These are phyloP conservation scores for Betula pendula DNA, from an alignment of 306 rosid genomes.

Conservation along the genomic window DNA sequence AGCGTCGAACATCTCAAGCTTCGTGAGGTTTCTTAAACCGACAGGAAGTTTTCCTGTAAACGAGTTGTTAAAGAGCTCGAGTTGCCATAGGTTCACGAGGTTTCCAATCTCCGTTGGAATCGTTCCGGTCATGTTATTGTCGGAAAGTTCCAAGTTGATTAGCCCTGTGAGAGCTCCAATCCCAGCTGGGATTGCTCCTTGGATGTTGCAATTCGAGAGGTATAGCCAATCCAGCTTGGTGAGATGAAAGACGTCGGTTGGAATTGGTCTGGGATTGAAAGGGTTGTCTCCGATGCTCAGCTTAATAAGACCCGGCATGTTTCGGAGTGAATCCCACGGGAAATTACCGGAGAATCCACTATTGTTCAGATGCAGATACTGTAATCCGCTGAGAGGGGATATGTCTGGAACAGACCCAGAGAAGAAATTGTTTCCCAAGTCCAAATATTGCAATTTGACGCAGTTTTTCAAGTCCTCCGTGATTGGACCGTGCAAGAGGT, in stretches of 20 bases:
- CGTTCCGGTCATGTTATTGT: conserved; percentile 55
- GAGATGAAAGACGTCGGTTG: conserved; percentile 41
- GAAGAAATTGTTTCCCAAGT: conserved; percentile 70
- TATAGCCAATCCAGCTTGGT: conserved; percentile 65
- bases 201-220: conserved; percentile 54
- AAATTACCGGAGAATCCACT: conserved; percentile 73
- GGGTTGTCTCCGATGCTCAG: conserved; percentile 80
- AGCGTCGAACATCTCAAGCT: conserved; percentile 56
- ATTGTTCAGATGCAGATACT: conserved; percentile 49
- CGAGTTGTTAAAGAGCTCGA: conserved; percentile 53
- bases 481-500: conserved; percentile 43
- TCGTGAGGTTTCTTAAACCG: conserved; percentile 54
- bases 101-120: conserved; percentile 69
- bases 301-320: conserved; percentile 46
- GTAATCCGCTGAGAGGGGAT: conserved; percentile 41
- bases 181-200: conserved; percentile 62
- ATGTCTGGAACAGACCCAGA: conserved; percentile 62
- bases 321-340: conserved; percentile 67
- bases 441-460: conserved; percentile 50
- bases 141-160: conserved; percentile 53
- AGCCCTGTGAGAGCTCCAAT: conserved; percentile 72
- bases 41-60: conserved; percentile 68
- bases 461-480: conserved; percentile 58
- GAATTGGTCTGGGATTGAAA: conserved; percentile 54
- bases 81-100: conserved; percentile 71